These are phyloP conservation scores for Deinandra increscens DNA, from an alignment of 129 eudicot species.

Conservation along the genomic window DNA sequence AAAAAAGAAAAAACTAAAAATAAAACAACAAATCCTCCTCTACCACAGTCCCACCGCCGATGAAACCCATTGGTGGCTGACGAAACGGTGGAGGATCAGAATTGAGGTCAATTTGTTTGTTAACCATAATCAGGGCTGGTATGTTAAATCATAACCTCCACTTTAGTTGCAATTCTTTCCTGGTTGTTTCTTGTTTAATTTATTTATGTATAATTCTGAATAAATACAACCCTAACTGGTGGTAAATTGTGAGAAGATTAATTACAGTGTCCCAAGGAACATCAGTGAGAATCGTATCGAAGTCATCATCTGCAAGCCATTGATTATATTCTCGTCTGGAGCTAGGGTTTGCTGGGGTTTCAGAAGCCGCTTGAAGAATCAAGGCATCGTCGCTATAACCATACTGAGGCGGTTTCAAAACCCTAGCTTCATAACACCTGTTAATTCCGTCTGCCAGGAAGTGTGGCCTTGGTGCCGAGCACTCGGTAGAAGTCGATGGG, in stretches of 20 bases:
- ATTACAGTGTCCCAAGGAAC: conserved; percentile 87
- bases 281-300: conserved; percentile 65
- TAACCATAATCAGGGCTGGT: conserved; percentile 8
- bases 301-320: conserved; percentile 64
- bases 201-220: background rate
- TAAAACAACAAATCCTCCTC: too few species aligned
- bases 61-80: too few species aligned
- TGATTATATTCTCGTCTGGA: conserved; percentile 75
- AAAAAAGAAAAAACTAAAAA: too few species aligned
- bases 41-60: too few species aligned
- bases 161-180: background rate
- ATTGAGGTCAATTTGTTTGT: background rate
- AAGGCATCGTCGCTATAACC: conserved; percentile 86
- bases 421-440: conserved; percentile 75
- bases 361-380: conserved; percentile 85
- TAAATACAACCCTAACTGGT: conserved; percentile 1
- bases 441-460: conserved; percentile 81
- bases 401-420: conserved; percentile 75
- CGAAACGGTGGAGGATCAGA: too few species aligned
- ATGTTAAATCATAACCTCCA: background rate
- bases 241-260: background rate
- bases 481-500: conserved; percentile 78
- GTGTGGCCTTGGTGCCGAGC: conserved; percentile 76
- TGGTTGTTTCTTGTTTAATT: background rate
- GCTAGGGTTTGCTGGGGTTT: conserved; percentile 62